Evolutionary conservation across 495 filamentous ascomycete species (phyloP), one percentile per base, ranked within the genome.

Genomic region (Chlorociboria aeruginascens): DNA sequence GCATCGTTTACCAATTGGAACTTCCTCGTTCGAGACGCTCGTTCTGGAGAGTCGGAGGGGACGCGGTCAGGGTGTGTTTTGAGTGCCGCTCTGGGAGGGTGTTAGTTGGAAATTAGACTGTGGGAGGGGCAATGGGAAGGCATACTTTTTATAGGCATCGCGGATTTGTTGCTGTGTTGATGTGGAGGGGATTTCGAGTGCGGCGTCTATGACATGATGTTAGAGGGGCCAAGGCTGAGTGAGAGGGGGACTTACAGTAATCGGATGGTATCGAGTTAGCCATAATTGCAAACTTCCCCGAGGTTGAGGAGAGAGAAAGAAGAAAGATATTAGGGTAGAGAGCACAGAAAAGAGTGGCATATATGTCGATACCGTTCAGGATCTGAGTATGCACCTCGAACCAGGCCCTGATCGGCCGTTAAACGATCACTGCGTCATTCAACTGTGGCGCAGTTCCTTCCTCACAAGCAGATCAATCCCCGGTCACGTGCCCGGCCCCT

Each of bases 1-100:
- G 92, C 92, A 64, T 97, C 92, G 69, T 95, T 98, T 58, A 98
- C 85, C 50, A 86, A 78, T 63, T 98, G 92, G 70, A 98, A 98
- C 62, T 83, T 83, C 55, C 82, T 80, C 7, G 92, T 98, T 52
- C 90, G 82, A 2, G 71, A 66, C n/a, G 78, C 58, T 45, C 89
- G 83, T 54, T 95, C 88, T 44, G 90, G 85, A 17, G 87, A 87
- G 65, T 89, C 82, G 56, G 76, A 67, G 35, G 89, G 76, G 45
- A 97, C 86, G 43, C 92, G 83, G 63, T 98, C 92, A 3, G 92
- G 92, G 67, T 98, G 92, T 51, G 84, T 85, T 65, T 90, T 92
- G 20, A 98, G 77, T 11, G 92, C 94, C 59, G 87, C 86, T 64
- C 89, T 95, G 57, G 8, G 43, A n/a, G 45, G 10, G 32, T 53